A percentile compares a stretch with the other conserved stretches of the same genome.
phyloP scores from a whole-genome alignment of 108 stramenopile species.

The Hondaea fermentalgiana region DNA sequence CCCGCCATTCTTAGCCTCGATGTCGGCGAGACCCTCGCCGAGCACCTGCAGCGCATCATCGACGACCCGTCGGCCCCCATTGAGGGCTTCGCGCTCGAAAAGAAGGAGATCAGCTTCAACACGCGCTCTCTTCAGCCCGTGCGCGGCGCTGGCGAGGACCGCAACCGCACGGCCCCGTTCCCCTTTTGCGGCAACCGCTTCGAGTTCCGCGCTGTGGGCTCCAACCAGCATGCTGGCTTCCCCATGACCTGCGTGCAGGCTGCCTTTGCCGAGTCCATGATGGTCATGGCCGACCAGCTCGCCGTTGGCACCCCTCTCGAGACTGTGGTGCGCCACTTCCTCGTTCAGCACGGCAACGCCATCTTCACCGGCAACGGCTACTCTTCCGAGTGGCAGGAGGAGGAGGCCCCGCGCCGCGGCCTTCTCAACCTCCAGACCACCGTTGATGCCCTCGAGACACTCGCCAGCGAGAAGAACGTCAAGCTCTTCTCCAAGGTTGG shows the following conservation, averaged over 20 bases:
- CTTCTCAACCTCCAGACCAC: constrained; percentile 83
- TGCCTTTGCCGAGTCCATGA: constrained; percentile 79
- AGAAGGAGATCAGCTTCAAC: constrained; percentile 71
- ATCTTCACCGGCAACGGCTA: constrained; percentile 95
- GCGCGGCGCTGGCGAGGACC: constrained; percentile 82
- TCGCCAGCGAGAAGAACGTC: constrained; percentile 72
- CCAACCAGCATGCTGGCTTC: constrained; percentile 79
- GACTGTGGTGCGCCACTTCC: constrained; percentile 63
- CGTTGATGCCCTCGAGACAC: constrained; percentile 73
- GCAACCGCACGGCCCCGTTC: constrained; percentile 91
- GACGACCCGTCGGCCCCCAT: constrained; percentile 55
- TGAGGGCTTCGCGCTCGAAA: constrained; percentile 66
- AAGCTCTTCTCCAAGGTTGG: constrained; percentile 78
- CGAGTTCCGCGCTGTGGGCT: constrained; percentile 93
- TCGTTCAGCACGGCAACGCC: constrained; percentile 75
- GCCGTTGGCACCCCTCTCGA: constrained; percentile 63
- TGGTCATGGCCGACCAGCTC: constrained; percentile 71
- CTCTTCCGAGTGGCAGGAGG: constrained; percentile 55
- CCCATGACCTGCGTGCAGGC: constrained; percentile 88
- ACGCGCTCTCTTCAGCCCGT: constrained; percentile 66
- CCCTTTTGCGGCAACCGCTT: constrained; percentile 83
- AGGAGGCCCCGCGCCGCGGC: constrained; percentile 68
- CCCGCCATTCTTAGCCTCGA: constrained; percentile 89
- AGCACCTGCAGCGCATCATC: constrained; percentile 18
- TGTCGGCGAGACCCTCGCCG: constrained; percentile 72